phyloP scores from a whole-genome alignment of 306 rosid species.

The Vachellia collinsii region DNA sequence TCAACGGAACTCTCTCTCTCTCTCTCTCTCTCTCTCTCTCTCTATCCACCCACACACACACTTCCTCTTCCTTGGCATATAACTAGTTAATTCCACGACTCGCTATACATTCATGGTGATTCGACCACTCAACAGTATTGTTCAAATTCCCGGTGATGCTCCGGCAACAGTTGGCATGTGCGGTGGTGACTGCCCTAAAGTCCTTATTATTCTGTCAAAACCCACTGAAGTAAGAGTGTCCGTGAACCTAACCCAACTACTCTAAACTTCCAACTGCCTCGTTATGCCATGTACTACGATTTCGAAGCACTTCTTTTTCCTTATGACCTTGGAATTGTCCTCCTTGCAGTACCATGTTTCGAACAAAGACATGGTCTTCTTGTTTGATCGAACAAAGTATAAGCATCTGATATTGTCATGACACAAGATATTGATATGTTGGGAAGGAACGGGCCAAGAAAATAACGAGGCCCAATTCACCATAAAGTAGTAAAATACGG shows the following conservation, averaged over 20 bases:
- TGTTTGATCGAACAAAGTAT: too few species aligned
- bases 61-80: too few species aligned
- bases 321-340: conserved; percentile 57
- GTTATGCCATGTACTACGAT: conserved; percentile 37
- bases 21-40: too few species aligned
- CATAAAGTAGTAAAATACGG: too few species aligned
- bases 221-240: conserved; percentile 78
- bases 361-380: too few species aligned
- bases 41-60: too few species aligned
- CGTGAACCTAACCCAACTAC: conserved; percentile 53
- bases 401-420: too few species aligned
- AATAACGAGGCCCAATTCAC: too few species aligned
- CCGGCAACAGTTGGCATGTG: conserved; percentile 84
- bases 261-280: conserved; percentile 44
- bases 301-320: conserved; percentile 78
- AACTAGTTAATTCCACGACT: conserved; percentile 49
- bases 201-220: conserved; percentile 74
- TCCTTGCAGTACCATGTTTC: too few species aligned
- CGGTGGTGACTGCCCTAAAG: conserved; percentile 51
- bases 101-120: conserved; percentile 46
- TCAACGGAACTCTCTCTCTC: too few species aligned
- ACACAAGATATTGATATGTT: too few species aligned
- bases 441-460: too few species aligned
- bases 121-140: conserved; percentile 41
- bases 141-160: conserved; percentile 49